These are phyloP conservation scores for Acorus gramineus DNA, from an alignment of 106 monocot genomes.

Conservation along the genomic window DNA sequence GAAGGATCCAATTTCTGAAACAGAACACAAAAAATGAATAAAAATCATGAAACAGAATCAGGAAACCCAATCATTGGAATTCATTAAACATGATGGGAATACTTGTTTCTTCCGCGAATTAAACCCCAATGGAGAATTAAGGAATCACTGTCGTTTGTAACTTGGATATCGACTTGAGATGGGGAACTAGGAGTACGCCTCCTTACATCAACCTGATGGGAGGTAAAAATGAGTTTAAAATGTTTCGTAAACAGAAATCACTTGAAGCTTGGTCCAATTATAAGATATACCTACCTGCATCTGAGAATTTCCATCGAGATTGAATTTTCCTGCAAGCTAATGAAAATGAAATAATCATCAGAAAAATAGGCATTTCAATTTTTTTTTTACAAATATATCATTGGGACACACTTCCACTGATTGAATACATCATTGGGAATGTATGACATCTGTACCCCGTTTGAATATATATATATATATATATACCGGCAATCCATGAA, in stretches of 20 bases:
- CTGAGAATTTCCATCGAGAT: conserved; percentile 55
- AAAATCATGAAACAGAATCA: background rate
- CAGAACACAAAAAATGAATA: background rate
- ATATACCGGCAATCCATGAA: too few species aligned
- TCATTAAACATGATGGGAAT: background rate
- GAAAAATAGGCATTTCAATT: background rate
- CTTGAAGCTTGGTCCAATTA: too few species aligned
- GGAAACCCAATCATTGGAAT: too few species aligned
- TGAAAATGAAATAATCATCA: conserved; percentile 6
- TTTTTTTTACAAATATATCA: background rate
- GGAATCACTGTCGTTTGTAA: conserved; percentile 37
- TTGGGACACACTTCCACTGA: too few species aligned
- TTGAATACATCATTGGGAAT: too few species aligned
- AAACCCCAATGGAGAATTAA: conserved; percentile 89
- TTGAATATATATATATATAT: too few species aligned
- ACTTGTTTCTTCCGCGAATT: conserved; percentile 45
- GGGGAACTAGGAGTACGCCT: conserved; percentile 16
- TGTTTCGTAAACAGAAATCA: background rate
- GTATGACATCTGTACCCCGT: too few species aligned
- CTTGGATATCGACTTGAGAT: conserved; percentile 36
- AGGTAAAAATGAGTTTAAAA: conserved; percentile 1
- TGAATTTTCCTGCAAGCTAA: conserved; percentile 56
- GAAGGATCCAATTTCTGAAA: conserved; percentile 70
- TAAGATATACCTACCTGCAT: conserved; percentile 40
- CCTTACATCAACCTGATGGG: conserved; percentile 27